Base-by-base conservation (phyloP, 2,329 filamentous ascomycete species). In the Hymenoscyphus occultus region DNA sequence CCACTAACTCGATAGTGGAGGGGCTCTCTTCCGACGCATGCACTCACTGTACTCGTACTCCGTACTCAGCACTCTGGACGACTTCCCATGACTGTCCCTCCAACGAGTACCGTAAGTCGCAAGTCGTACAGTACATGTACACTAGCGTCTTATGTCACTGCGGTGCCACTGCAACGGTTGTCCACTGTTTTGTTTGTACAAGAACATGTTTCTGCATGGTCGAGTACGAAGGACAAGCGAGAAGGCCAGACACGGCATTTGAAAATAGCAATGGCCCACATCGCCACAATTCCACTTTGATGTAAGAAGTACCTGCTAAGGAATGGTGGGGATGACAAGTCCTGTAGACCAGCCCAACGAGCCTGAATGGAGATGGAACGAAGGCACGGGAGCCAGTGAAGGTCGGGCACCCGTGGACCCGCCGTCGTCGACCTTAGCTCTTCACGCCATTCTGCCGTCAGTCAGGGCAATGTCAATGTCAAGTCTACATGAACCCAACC, bases 281-380 rank as follows among this genome's bases (percentile, higher is more conserved):
- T 22, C 60, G 13, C 59, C 22, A 28, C 19, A 16, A 22, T 28
- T 28, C 28, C 28, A 28, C 28, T 3, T 28, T 28, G 0, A 28
- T 28, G 28, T 28, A 22, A 22, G 22, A 22, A 22, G 22, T 22
- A 28, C 28, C 28, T 28, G 28, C 28, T 28, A 28, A 28, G 28
- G 28, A 28, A 28, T 28, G 28, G 28, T 28, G 28, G 28, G 28
- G 28, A 28, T 28, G 28, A 28, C 28, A 28, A 28, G 28, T 51
- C 14, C 59, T 61, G 28, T 56, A 61, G n/a, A n/a, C 40, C 48
- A 62, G 48, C 60, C 60, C 60, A 31, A 62, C 60, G 60, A 56
- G 60, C 60, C 60, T 62, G 48, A 62, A 31, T 31, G 48, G 28
- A 14, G 32, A n/a, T 12, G 10, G 19, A 10, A 40, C 56, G 12